Evolutionary conservation across 2,329 filamentous ascomycete species (phyloP), one percentile per base, ranked within the genome.

Genomic region (Aspergillus udagawae): DNA sequence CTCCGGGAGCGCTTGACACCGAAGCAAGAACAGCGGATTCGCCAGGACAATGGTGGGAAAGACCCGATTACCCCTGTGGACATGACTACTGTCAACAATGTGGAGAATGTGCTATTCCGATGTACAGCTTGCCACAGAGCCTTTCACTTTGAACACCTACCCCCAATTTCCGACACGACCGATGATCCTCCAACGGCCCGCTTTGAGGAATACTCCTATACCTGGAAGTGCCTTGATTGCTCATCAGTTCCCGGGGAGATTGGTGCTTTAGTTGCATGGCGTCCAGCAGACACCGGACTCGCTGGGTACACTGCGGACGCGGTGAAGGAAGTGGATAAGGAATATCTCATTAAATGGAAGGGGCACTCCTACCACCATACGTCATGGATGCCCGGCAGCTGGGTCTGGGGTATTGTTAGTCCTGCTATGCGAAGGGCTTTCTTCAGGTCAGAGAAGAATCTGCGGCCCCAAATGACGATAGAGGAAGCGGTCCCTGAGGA

Each of bases 311-410:
- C 78, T 1, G 80, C 81, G 50, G 76, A 84, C 28, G 76, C 83
- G 53, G 76, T 90, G n/a, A 73, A 76, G 10, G 88, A 94, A 67
- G 88, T 91, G 54, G 81, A 89, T n/a, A 92, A 92, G 63, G 91
- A 97, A 64, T 99, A 97, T 67, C 82, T 99, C 2, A 77, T 99
- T 65, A 96, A 94, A 70, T 97, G 92, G 91, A 86, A 89, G 48
- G 80, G 81, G 0, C 81, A 84, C 55, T 96, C 93, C 0, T 95
- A 97, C 67, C 88, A 87, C 61, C 87, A 90, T 62, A 91, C 90
- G 53, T 81, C 80, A 6, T 99, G 95, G 94, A 89, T 91, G 82
- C 86, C 91, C 9, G 94, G 93, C 12, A 82, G 88, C 17, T 99
- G 94, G 94, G 83, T 96, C 0, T 93, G 85, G 80, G 91, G 92